Evolutionary conservation across 2,329 filamentous ascomycete genomes (phyloP).

Genomic region (Fusarium xylarioides): DNA sequence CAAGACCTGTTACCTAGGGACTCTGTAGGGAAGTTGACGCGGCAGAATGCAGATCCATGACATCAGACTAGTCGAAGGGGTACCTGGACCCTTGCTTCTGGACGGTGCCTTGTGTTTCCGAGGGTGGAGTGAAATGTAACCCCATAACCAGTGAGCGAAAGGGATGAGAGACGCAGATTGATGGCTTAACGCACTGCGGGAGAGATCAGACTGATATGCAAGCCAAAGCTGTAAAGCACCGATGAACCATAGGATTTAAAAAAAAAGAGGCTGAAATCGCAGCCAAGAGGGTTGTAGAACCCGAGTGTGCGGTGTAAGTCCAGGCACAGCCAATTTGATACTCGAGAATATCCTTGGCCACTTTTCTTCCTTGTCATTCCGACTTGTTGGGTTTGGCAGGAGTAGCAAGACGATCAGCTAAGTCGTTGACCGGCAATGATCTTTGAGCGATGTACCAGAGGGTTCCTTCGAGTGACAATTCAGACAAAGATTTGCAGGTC

Average conservation of each 20-base stretch:
- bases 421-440: conserved; percentile 13
- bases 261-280: neutral
- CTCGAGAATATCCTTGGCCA: conserved; percentile 8
- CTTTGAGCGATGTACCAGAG: conserved; percentile 7
- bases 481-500: conserved; percentile 28
- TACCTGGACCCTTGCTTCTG: conserved; percentile 27
- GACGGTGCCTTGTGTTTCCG: conserved; percentile 28
- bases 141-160: conserved; percentile 11
- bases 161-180: neutral
- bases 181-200: neutral
- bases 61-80: conserved; percentile 42
- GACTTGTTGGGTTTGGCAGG: conserved; percentile 13
- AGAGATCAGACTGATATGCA: conserved; percentile 16
- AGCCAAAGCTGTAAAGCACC: conserved; percentile 12
- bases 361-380: conserved; percentile 1
- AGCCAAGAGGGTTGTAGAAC: conserved; percentile 1
- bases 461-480: conserved; percentile 18
- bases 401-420: conserved; percentile 11
- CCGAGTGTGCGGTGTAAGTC: conserved; percentile 19
- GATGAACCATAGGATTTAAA: neutral
- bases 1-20: conserved; percentile 4
- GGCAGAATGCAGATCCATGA: conserved; percentile 46
- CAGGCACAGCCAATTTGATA: neutral
- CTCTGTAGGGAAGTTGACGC: conserved; percentile 22
- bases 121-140: conserved; percentile 20